Evolutionary conservation across 768 basidiomycete genomes (phyloP).

Genomic region (Termitomyces eurrhizus): DNA sequence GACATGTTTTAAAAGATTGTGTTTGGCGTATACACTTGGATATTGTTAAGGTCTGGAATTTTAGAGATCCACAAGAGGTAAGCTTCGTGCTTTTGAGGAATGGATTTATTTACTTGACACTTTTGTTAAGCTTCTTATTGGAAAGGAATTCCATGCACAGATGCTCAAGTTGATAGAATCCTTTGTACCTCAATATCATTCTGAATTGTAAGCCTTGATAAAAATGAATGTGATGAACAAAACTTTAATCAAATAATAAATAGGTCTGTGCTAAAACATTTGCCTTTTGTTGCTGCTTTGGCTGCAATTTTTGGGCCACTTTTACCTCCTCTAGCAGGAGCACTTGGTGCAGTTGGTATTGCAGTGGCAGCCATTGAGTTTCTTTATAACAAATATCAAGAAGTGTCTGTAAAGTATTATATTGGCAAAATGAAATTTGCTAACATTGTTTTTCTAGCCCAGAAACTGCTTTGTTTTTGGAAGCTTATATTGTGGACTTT

Average conservation of each 20-base stretch:
- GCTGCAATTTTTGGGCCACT: background rate
- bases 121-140: background rate
- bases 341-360: background rate
- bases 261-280: background rate
- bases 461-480: conserved; percentile 2
- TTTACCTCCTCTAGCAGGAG: background rate
- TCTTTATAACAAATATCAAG: conserved; percentile 1
- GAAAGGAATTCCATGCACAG: background rate
- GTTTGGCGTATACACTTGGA: conserved; percentile 3
- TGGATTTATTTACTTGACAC: background rate
- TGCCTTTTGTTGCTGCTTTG: background rate
- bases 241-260: background rate
- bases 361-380: background rate
- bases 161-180: background rate
- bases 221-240: background rate
- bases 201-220: background rate
- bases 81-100: background rate
- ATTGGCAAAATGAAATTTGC: background rate
- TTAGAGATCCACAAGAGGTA: background rate
- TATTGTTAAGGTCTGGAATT: conserved; percentile 3
- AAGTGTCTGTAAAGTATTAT: background rate
- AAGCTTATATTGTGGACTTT: conserved; percentile 3
- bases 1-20: conserved; percentile 4
- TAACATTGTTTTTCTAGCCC: background rate
- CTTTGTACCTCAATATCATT: conserved; percentile 1